Evolutionary conservation across 441 rosid genomes (phyloP), one percentile per base, ranked within the genome.

Genomic region (Corymbia citriodora): DNA sequence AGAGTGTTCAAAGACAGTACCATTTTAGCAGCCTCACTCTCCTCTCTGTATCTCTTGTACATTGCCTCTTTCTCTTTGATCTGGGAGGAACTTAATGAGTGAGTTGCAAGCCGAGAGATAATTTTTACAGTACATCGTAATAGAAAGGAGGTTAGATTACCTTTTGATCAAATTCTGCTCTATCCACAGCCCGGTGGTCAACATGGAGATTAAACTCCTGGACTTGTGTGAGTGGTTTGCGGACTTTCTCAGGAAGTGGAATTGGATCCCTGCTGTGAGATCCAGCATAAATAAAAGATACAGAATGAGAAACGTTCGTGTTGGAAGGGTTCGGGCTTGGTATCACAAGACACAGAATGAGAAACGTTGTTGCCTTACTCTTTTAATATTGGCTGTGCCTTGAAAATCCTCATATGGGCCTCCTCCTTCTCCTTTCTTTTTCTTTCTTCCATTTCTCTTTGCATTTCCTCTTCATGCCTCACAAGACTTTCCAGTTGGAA

Each of bases 31-130:
- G 97, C 95, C 91, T 98, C 99, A 81, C 93, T 97, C 92, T 97
- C 99, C 91, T 97, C 99, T 92, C 99, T 94, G 92, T 96, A 96
- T 94, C 99, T 96, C 93, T 98, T 98, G 90, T 97, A 97, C 90
- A 93, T 88, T 87, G 90, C 92, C 92, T 97, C 99, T 91, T 98
- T 98, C 93, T 97, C 99, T 93, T 96, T 98, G 83, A 98, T 94
- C 99, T 97, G 97, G 13, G 91, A 91, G 54, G 72, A 65, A 29
- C 54, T 52, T 85, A n/a, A 65, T 68, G 16, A 87, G 70, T 27
- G 52, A 63, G 27, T 14, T 14, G 29, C 48, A 63, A 13, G 81
- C 33, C 11, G 11, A 65, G 36, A 59, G 55, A 45, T 55, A 19
- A 19, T 36, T 19, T 49, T 36, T 36, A 72, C 27, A 36, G 82